Evolutionary conservation across 306 rosid genomes (phyloP).

Genomic region (Leucaena leucocephala): DNA sequence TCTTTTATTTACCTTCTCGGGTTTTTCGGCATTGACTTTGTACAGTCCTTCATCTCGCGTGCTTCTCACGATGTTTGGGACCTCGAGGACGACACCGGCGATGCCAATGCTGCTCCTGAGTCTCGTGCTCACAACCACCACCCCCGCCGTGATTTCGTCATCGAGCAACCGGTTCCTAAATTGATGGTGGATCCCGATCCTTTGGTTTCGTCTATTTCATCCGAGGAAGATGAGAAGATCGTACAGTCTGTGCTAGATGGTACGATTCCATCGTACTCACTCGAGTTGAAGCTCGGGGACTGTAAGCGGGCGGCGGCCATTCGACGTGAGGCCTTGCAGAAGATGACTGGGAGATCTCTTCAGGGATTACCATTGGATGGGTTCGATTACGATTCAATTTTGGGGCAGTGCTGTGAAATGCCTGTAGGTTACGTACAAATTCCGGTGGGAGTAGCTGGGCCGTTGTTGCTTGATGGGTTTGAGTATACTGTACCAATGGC

Average conservation of each 20-base stretch:
- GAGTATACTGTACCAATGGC: conserved; percentile 90
- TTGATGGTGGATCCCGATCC: conserved; percentile 12
- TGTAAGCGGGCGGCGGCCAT: conserved; percentile 73
- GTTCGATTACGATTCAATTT: conserved; percentile 71
- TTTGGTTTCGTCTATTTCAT: conserved; percentile 29
- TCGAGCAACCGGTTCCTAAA: conserved; percentile 15
- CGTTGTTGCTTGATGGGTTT: conserved; percentile 71
- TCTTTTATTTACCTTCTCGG: conserved; percentile 78
- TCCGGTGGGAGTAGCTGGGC: conserved; percentile 96
- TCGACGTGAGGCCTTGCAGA: conserved; percentile 80
- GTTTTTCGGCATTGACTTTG: conserved; percentile 76
- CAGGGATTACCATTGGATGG: conserved; percentile 80
- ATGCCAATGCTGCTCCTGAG: background rate
- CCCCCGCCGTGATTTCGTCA: background rate
- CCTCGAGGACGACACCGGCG: conserved; percentile 39
- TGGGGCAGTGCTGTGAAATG: conserved; percentile 98
- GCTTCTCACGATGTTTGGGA: conserved; percentile 60
- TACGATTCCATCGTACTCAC: conserved; percentile 63
- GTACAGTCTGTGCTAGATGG: conserved; percentile 60
- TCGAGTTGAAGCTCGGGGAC: conserved; percentile 70
- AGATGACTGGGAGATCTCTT: conserved; percentile 61
- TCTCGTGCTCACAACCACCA: background rate
- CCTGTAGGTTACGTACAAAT: conserved; percentile 84
- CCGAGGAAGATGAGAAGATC: conserved; percentile 53
- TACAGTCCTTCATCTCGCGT: conserved; percentile 65